A percentile compares a stretch with the other conserved stretches of the same genome.
Conservation (phyloP, 768 basidiomycete genomes). For the Hemileccinum impolitum region DNA sequence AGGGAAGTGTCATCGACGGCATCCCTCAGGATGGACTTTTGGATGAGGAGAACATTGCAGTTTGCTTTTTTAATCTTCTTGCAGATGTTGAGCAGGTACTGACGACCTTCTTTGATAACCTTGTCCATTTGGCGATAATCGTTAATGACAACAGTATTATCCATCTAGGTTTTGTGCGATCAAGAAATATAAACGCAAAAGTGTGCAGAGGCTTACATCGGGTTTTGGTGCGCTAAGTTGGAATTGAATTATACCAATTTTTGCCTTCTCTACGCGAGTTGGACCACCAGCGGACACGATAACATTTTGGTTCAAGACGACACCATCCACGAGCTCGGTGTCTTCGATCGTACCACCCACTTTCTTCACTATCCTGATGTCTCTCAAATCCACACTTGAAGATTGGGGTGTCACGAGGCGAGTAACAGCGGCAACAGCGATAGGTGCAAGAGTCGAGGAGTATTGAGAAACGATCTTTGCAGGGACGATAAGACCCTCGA, state of each 20-base stretch:
- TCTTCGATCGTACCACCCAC: slow-evolving; percentile 99
- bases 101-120: slow-evolving; percentile 97
- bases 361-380: slow-evolving; percentile 96
- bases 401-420: slow-evolving; percentile 86
- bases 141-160: slow-evolving; percentile 98
- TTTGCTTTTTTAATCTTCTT: slow-evolving; percentile 99
- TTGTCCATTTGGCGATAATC: slow-evolving; percentile 99
- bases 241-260: slow-evolving; percentile 98
- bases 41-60: slow-evolving; percentile 97
- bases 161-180: slow-evolving; percentile 65
- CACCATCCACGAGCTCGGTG: slow-evolving; percentile 93
- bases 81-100: slow-evolving; percentile 96
- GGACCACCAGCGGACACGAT: slow-evolving; percentile 89
- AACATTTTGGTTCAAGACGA: slow-evolving; percentile 96
- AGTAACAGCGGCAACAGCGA: slow-evolving; percentile 94
- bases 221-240: slow-evolving; percentile 97
- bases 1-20: slow-evolving; percentile 98
- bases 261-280: slow-evolving; percentile 94
- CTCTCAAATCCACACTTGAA: slow-evolving; percentile 93
- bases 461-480: slow-evolving; percentile 96
- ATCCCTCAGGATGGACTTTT: slow-evolving; percentile 98
- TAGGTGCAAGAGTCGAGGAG: slow-evolving; percentile 96
- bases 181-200: background rate
- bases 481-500: slow-evolving; percentile 7
- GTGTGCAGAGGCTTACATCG: slow-evolving; percentile 57